Evolutionary conservation across 2,329 filamentous ascomycete species (phyloP).

Genomic region (Pseudogymnoascus sp.): DNA sequence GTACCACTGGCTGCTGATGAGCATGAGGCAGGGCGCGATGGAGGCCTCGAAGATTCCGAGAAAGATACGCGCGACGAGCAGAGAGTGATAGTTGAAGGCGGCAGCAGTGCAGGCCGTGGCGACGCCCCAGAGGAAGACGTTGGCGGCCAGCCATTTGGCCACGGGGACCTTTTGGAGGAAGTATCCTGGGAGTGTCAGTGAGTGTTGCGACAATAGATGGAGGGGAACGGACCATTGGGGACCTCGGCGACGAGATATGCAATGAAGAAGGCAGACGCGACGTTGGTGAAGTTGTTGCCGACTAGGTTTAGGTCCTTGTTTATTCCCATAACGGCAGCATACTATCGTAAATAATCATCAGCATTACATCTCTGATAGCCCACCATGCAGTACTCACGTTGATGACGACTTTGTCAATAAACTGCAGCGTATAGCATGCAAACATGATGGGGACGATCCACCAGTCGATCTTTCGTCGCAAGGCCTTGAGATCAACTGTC

Average conservation of each 20-base stretch:
- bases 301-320: slow-evolving; percentile 45
- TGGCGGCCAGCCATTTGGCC: slow-evolving; percentile 53
- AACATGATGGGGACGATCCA: slow-evolving; percentile 57
- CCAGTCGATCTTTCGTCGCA: slow-evolving; percentile 51
- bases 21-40: slow-evolving; percentile 52
- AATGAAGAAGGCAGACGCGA: slow-evolving; percentile 57
- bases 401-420: slow-evolving; percentile 56
- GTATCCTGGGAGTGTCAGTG: slow-evolving; percentile 34
- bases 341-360: slow-evolving; percentile 34
- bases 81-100: slow-evolving; percentile 43
- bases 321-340: slow-evolving; percentile 60
- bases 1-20: slow-evolving; percentile 55
- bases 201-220: neutral
- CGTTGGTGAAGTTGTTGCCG: slow-evolving; percentile 55
- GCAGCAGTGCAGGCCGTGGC: slow-evolving; percentile 48
- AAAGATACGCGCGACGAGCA: slow-evolving; percentile 50
- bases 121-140: slow-evolving; percentile 53
- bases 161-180: slow-evolving; percentile 55
- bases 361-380: neutral
- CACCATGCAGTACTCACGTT: slow-evolving; percentile 39
- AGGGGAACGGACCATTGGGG: slow-evolving; percentile 43
- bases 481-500: slow-evolving; percentile 35
- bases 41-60: slow-evolving; percentile 55
- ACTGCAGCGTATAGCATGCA: slow-evolving; percentile 54
- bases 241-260: slow-evolving; percentile 53